Conservation (phyloP, 1,284 basidiomycete genomes). For the Tremellales sp. region DNA sequence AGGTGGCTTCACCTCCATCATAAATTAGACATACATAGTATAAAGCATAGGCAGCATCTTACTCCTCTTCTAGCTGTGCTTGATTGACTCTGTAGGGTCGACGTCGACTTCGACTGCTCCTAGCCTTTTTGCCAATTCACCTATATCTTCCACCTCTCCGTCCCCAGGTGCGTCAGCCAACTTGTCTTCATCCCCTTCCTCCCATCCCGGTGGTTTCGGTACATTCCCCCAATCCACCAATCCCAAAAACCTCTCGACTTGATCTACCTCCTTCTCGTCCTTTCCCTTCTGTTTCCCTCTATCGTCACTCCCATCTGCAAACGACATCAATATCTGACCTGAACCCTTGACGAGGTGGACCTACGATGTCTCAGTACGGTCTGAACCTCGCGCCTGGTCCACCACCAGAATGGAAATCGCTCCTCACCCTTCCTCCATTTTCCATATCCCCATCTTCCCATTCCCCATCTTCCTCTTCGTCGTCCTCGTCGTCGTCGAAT, state of each 20-base stretch:
- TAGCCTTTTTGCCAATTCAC: background rate
- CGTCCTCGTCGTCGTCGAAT: constrained; percentile 22
- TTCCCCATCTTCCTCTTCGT: constrained; percentile 38
- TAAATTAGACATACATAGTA: background rate
- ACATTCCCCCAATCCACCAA: constrained; percentile 32
- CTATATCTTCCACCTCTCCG: background rate
- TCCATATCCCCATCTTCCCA: constrained; percentile 66
- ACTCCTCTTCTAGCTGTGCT: too few species aligned
- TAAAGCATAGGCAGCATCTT: background rate
- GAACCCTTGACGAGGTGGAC: background rate
- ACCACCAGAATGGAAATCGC: constrained; percentile 67
- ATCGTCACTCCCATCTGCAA: background rate
- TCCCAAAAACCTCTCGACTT: constrained; percentile 24
- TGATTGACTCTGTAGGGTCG: too few species aligned
- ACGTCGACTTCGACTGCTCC: background rate
- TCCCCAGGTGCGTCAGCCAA: background rate
- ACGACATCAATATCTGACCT: background rate
- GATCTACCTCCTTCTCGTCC: constrained; percentile 15
- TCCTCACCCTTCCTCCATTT: constrained; percentile 89
- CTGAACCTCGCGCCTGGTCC: constrained; percentile 63
- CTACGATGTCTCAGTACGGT: constrained; percentile 66
- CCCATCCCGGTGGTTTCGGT: constrained; percentile 25
- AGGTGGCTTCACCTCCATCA: background rate
- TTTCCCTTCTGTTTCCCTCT: background rate
- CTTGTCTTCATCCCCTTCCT: constrained; percentile 4